A percentile compares a stretch with the other conserved stretches of the same genome.
Evolutionary conservation across 2,329 filamentous ascomycete species (phyloP).

Genomic region (Immersiporthe knoxdaviesiana): DNA sequence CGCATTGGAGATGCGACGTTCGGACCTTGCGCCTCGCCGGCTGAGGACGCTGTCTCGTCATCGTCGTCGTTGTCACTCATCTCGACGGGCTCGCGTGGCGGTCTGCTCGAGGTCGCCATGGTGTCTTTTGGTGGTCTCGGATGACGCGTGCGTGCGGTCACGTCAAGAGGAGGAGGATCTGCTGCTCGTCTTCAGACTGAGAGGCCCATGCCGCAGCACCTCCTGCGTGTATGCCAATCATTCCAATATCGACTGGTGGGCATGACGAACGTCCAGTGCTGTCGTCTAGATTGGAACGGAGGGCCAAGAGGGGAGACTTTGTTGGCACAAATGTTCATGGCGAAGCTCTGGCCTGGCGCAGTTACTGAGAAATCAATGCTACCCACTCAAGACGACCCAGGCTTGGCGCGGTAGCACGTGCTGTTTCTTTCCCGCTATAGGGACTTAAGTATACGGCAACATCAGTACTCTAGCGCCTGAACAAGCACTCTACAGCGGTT

Average conservation of each 20-base stretch:
- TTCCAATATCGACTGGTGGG: neutral
- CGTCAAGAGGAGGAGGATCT: neutral
- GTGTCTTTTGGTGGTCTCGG: neutral
- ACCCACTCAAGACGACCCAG: too few species aligned
- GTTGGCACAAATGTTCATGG: neutral
- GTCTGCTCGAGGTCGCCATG: constrained; percentile 50
- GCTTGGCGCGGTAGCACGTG: constrained; percentile 13
- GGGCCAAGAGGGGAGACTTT: neutral
- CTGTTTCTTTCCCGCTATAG: neutral
- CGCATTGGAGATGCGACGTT: constrained; percentile 10
- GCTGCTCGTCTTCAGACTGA: neutral
- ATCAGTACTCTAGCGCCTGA: constrained; percentile 40
- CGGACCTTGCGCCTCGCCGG: constrained; percentile 8
- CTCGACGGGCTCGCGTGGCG: constrained; percentile 14
- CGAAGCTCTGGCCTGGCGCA: neutral
- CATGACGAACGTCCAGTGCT: neutral
- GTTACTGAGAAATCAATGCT: neutral
- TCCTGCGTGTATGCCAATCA: neutral
- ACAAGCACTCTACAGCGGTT: neutral
- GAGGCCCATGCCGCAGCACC: neutral
- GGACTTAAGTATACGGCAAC: neutral
- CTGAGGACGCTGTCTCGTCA: constrained; percentile 32
- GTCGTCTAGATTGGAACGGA: neutral
- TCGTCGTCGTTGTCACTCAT: constrained; percentile 32
- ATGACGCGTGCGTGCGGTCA: neutral